Conservation (phyloP, 441 rosid genomes). For the Geranium incanum region DNA sequence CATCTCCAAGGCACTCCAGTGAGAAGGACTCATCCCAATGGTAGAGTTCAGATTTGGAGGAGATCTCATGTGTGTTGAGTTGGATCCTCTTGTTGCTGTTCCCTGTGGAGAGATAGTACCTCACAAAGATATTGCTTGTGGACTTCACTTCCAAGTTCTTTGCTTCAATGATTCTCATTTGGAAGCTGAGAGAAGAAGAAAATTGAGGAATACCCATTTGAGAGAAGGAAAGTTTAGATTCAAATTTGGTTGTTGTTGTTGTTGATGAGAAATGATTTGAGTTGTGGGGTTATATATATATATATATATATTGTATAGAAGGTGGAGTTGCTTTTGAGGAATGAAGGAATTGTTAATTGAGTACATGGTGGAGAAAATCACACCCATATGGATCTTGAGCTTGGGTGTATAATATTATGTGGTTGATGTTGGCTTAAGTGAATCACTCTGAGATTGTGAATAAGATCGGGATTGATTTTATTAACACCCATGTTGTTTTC, state of each 20-base stretch:
- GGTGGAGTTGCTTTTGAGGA: not conserved
- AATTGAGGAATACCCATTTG: slow-evolving; percentile 31
- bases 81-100: slow-evolving; percentile 31
- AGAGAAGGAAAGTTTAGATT: too few relatives aligned
- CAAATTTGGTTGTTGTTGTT: too few relatives aligned
- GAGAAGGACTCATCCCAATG: slow-evolving; percentile 61
- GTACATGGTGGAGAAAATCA: not conserved
- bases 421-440: not conserved
- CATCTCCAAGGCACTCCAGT: slow-evolving; percentile 43
- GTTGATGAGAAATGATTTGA: not conserved
- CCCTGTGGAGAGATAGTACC: slow-evolving; percentile 42
- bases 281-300: not conserved
- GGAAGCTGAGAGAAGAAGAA: slow-evolving; percentile 36
- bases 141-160: slow-evolving; percentile 47
- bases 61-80: slow-evolving; percentile 45
- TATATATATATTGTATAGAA: not conserved
- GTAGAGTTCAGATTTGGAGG: slow-evolving; percentile 31
- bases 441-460: not conserved
- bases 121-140: slow-evolving; percentile 41
- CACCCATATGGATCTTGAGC: not conserved
- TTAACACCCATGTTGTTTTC: too few relatives aligned
- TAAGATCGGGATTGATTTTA: too few relatives aligned
- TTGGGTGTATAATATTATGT: not conserved
- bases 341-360: not conserved
- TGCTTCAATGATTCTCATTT: slow-evolving; percentile 54